Percentiles rank a stretch among this genome's conserved stretches.
These are phyloP conservation scores for Allium fistulosum DNA, from an alignment of 106 monocot genomes.

Conservation along the genomic window DNA sequence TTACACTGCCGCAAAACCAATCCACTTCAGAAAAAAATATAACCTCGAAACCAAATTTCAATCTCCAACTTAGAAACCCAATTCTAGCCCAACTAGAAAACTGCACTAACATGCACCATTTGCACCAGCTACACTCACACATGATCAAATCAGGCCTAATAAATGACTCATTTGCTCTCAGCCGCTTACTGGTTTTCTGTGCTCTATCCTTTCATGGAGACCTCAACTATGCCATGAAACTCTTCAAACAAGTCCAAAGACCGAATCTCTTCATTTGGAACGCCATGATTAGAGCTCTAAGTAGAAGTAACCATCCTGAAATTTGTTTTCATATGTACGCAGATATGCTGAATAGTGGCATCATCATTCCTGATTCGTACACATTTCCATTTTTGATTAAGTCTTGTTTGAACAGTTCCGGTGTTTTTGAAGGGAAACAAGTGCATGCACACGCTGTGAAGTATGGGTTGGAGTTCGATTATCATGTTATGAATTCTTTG, in stretches of 20 bases:
- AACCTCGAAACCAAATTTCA: constrained; percentile 1
- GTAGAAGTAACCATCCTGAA: constrained; percentile 6
- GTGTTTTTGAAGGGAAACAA: constrained; percentile 9
- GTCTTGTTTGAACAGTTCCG: background rate
- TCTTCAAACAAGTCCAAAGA: constrained; percentile 10
- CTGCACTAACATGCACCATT: constrained; percentile 10
- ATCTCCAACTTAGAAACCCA: constrained; percentile 12
- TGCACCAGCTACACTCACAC: constrained; percentile 22
- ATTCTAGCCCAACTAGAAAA: constrained; percentile 10
- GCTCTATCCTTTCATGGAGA: constrained; percentile 16
- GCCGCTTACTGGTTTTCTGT: constrained; percentile 22
- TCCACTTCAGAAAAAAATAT: constrained; percentile 5
- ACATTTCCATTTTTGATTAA: constrained; percentile 40
- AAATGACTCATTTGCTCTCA: constrained; percentile 17
- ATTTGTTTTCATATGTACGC: constrained; percentile 11
- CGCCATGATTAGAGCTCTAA: constrained; percentile 22
- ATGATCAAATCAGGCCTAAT: constrained; percentile 16
- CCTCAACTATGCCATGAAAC: constrained; percentile 14
- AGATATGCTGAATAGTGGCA: constrained; percentile 6
- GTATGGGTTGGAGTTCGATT: constrained; percentile 23
- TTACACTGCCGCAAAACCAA: constrained; percentile 4
- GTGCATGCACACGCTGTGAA: constrained; percentile 53
- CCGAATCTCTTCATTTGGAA: constrained; percentile 29
- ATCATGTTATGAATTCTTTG: constrained; percentile 33
- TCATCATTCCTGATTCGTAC: constrained; percentile 20